Evolutionary conservation across 164 flowering plant species (phyloP), one percentile per base, ranked within the genome.

Genomic region (Macadamia integrifolia): DNA sequence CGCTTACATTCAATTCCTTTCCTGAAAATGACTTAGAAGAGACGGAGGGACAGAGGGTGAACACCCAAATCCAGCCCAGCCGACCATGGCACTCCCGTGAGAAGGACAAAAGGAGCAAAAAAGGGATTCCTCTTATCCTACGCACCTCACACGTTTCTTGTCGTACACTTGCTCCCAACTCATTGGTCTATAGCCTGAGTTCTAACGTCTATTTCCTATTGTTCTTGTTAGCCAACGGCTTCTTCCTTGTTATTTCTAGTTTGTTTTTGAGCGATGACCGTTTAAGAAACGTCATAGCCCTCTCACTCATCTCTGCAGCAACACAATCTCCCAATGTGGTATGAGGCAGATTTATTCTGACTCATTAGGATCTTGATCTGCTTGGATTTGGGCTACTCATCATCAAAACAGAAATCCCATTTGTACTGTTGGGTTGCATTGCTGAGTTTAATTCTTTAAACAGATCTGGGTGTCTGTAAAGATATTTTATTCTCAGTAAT

Each of bases 71-170:
- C 76, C 83, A 81, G 81, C 90, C 81, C 77, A 66, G 71, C 86
- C 77, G 79, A 83, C 84, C 86, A 86, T 80, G 88, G 84, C 84
- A 84, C 66, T 83, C 89, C 74, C 88, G 87, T 87, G 95, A 88
- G 85, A 83, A 76, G 69, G 84, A 83, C 81, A 76, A 75, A 73
- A 65, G 75, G 65, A 71, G 48, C 17, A 17, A 17, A 17, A 53
- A 53, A 50, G 2, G 18, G 56, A 62, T 50, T 40, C 66, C 57
- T 42, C 69, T 69, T 75, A 79, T 65, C 78, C 71, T 74, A 60
- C 74, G 79, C 85, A 76, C 75, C 74, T 62, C 50, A 53, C 71
- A 63, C 66, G 42, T 62, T 42, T 76, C 68, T 58, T 70, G 71
- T 72, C 77, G 62, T 72, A 66, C 76, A 46, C 73, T 63, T 67